Conservation (phyloP, 2,329 filamentous ascomycete genomes). For the Diaporthe eres region DNA sequence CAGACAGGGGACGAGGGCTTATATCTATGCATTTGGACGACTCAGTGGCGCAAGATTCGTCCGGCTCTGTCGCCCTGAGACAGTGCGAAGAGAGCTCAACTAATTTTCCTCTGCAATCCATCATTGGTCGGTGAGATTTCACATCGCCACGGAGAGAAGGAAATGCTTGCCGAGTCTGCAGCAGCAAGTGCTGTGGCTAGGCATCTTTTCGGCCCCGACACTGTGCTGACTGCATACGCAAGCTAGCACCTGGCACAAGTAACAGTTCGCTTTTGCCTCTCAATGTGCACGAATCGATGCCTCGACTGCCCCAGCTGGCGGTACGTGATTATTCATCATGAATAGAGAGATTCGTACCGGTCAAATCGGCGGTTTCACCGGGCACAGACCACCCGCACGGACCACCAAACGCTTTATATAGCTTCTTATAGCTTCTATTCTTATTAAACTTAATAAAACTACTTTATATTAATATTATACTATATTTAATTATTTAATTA, state of each 20-base stretch:
- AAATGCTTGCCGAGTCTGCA: background rate
- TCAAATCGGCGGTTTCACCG: no score
- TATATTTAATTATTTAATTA: no score
- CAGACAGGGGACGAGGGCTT: background rate
- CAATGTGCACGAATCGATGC: background rate
- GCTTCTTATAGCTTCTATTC: no score
- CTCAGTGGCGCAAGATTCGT: background rate
- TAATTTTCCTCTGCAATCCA: background rate
- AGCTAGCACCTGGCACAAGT: background rate
- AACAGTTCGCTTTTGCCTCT: background rate
- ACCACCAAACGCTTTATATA: no score
- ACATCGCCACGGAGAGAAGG: background rate
- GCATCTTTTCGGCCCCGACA: background rate
- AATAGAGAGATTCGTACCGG: no score
- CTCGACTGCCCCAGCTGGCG: background rate
- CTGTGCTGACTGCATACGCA: background rate
- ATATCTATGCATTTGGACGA: background rate
- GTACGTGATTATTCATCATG: background rate
- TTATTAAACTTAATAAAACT: no score
- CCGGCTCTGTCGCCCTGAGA: background rate
- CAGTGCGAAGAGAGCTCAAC: background rate
- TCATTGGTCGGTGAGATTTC: background rate
- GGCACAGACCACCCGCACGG: no score
- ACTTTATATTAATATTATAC: no score
- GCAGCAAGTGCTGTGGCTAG: background rate